These are phyloP conservation scores for Pythium rhizo-oryzae DNA, from an alignment of 352 stramenopile genomes.

Conservation along the genomic window DNA sequence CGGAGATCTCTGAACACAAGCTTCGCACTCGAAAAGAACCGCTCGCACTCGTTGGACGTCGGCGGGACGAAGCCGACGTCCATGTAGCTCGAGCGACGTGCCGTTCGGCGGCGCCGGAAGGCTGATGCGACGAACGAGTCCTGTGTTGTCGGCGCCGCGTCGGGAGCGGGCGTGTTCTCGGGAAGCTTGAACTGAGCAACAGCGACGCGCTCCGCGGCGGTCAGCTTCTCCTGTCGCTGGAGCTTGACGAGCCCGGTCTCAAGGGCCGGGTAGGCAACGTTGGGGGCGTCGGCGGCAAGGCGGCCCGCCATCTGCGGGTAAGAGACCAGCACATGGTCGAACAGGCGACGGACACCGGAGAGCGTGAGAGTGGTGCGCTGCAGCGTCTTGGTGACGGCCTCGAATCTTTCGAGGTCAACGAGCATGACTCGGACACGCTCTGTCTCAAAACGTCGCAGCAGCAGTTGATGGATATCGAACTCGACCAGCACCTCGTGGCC, in stretches of 20 bases:
- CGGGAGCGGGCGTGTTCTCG: too few species aligned
- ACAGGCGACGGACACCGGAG: constrained; percentile 5
- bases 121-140: constrained; percentile 13
- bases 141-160: too few species aligned
- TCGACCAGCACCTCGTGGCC: constrained; percentile 18
- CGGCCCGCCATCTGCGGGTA: constrained; percentile 8
- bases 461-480: constrained; percentile 15
- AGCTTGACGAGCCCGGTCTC: too few species aligned
- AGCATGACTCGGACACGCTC: constrained; percentile 15
- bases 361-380: constrained; percentile 21
- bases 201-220: too few species aligned
- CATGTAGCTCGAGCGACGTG: constrained; percentile 12
- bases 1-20: constrained; percentile 11
- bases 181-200: too few species aligned
- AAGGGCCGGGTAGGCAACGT: too few species aligned
- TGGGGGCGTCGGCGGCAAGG: too few species aligned
- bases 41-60: constrained; percentile 1
- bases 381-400: constrained; percentile 26
- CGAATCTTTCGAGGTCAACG: constrained; percentile 14
- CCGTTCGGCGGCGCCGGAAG: constrained; percentile 19
- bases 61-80: too few species aligned
- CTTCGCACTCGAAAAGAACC: constrained; percentile 24
- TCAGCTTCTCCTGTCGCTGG: too few species aligned
- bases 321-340: constrained; percentile 8
- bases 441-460: constrained; percentile 3